A percentile compares a stretch with the other conserved stretches of the same genome.
These are phyloP conservation scores for Fraxinus ornus DNA, from an alignment of 305 asterid species.

Conservation along the genomic window DNA sequence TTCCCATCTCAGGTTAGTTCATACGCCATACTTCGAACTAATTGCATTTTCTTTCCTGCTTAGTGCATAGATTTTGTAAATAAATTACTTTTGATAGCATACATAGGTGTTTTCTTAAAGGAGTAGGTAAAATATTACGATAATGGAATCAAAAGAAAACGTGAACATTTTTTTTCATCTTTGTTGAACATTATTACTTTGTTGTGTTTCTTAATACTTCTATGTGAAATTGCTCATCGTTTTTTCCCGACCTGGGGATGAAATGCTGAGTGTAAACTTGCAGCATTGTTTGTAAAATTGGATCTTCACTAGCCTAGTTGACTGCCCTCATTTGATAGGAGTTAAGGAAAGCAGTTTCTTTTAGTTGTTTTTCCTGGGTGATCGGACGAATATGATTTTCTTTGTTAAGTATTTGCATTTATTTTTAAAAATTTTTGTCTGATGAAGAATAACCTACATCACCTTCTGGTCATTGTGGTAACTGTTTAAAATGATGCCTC, in stretches of 20 bases:
- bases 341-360: neutral
- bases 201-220: neutral
- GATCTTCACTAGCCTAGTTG: neutral
- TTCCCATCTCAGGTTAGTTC: conserved; percentile 90
- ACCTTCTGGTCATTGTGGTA: neutral
- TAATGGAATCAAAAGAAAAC: neutral
- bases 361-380: neutral
- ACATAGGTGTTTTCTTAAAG: neutral
- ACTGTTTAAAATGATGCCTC: neutral
- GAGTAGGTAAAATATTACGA: conserved; percentile 10
- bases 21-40: neutral
- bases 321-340: conserved; percentile 4
- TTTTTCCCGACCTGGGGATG: neutral
- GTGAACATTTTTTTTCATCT: neutral
- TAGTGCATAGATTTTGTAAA: neutral
- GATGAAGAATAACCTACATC: neutral
- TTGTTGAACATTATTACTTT: conserved; percentile 8
- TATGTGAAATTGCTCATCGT: conserved; percentile 2
- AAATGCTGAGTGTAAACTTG: conserved; percentile 7
- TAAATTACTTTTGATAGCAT: conserved; percentile 10
- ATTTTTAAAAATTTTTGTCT: neutral
- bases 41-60: neutral
- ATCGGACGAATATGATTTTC: conserved; percentile 7
- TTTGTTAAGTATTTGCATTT: neutral
- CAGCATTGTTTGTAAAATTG: neutral